These are phyloP conservation scores for Fusarium abutilonis DNA, from an alignment of 2,329 filamentous ascomycete species.

Conservation along the genomic window DNA sequence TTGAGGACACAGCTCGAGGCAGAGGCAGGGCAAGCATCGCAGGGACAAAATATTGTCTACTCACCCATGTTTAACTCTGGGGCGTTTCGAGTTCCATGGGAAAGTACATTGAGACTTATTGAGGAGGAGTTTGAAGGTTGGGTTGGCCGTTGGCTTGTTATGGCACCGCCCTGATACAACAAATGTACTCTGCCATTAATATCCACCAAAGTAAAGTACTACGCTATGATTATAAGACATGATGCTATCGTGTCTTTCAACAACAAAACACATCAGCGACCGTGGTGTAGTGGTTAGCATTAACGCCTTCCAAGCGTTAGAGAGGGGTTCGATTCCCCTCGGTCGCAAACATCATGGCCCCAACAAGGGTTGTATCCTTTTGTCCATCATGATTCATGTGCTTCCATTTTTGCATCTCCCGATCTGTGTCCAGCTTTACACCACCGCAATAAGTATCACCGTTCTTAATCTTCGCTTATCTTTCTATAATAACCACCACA, in stretches of 20 bases:
- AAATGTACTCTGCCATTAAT: no score
- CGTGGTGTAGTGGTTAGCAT: conserved; percentile 34
- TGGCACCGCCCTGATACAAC: conserved; percentile 26
- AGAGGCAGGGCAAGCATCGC: fast-evolving
- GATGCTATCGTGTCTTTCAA: not conserved
- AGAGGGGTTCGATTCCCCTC: conserved; percentile 32
- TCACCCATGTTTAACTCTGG: conserved; percentile 40
- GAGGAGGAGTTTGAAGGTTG: conserved; percentile 27
- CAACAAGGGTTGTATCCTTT: not conserved
- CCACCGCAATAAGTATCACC: no score
- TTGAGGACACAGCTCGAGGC: conserved; percentile 19
- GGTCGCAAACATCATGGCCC: conserved; percentile 1
- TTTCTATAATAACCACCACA: no score
- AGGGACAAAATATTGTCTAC: conserved; percentile 4
- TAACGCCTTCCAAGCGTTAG: conserved; percentile 32
- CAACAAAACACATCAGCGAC: conserved; percentile 6
- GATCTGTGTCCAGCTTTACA: no score
- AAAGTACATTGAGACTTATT: conserved; percentile 19
- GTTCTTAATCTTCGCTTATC: no score
- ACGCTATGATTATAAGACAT: not conserved
- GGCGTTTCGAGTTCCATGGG: conserved; percentile 33
- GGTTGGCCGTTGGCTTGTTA: conserved; percentile 31
- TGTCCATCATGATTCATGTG: not conserved
- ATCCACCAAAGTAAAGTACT: no score
- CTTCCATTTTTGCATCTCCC: no score